phyloP scores from a whole-genome alignment of 495 filamentous ascomycete genomes.

The Neurospora hispaniola region DNA sequence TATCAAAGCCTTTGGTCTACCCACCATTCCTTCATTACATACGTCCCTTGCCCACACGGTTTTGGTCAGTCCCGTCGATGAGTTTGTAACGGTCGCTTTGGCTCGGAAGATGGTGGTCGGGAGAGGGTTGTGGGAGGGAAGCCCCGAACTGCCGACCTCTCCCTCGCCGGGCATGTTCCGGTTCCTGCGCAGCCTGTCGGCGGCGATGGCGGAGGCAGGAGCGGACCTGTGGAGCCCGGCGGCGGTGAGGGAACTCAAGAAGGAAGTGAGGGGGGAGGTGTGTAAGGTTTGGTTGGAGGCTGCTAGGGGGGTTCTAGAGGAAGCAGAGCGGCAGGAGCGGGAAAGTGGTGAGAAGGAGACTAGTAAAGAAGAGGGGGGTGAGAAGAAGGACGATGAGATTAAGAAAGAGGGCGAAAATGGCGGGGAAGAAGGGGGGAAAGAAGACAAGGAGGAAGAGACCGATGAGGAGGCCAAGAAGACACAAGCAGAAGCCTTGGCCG shows the following conservation, averaged over 20 bases:
- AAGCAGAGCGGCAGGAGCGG: too few relatives aligned
- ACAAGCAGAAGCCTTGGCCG: neutral
- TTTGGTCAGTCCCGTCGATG: conserved; percentile 26
- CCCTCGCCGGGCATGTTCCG: conserved; percentile 69
- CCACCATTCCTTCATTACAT: conserved; percentile 48
- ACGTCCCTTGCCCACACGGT: conserved; percentile 36
- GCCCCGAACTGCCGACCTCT: conserved; percentile 67
- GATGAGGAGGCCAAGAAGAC: conserved; percentile 16
- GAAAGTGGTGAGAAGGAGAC: neutral
- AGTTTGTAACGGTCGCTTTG: conserved; percentile 26
- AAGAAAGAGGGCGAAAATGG: neutral
- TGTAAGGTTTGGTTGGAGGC: conserved; percentile 30
- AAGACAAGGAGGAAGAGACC: conserved; percentile 27
- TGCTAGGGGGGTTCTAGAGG: conserved; percentile 10
- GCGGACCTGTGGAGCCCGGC: conserved; percentile 74
- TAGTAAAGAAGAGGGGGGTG: neutral
- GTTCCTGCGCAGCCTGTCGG: conserved; percentile 55
- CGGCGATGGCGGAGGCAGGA: conserved; percentile 58
- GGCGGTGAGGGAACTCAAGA: conserved; percentile 55
- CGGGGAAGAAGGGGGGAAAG: conserved; percentile 5
- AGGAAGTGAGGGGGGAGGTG: conserved; percentile 35
- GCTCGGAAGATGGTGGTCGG: conserved; percentile 34
- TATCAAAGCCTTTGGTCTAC: conserved; percentile 35
- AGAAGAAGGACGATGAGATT: conserved; percentile 1
- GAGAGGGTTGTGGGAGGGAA: conserved; percentile 57